Evolutionary conservation across 495 filamentous ascomycete species (phyloP).

Genomic region (Hyaloscypha variabilis): DNA sequence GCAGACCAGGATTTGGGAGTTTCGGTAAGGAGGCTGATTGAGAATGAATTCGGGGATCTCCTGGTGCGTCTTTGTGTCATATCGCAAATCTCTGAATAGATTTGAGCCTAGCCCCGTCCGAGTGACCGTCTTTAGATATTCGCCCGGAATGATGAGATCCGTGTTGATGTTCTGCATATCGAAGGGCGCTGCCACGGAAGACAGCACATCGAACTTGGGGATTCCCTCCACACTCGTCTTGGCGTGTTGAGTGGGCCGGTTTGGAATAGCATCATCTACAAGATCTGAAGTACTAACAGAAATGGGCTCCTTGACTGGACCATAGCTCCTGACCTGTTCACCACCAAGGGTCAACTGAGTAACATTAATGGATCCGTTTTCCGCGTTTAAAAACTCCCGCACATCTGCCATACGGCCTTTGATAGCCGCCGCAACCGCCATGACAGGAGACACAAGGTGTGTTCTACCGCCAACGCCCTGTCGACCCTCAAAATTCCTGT

Average conservation of each 20-base stretch:
- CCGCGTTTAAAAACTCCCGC: slow-evolving; percentile 69
- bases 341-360: too few relatives aligned
- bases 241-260: slow-evolving; percentile 57
- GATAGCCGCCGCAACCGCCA: slow-evolving; percentile 91
- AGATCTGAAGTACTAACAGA: too few relatives aligned
- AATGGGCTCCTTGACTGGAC: too few relatives aligned
- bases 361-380: slow-evolving; percentile 33
- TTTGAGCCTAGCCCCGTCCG: slow-evolving; percentile 89
- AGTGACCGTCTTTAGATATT: slow-evolving; percentile 99
- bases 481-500: slow-evolving; percentile 96
- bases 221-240: too few relatives aligned
- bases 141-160: slow-evolving; percentile 97
- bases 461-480: slow-evolving; percentile 93
- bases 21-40: slow-evolving; percentile 85
- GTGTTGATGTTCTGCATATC: slow-evolving; percentile 92
- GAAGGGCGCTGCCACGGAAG: slow-evolving; percentile 87
- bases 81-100: slow-evolving; percentile 84
- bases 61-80: slow-evolving; percentile 68
- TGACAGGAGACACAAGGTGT: slow-evolving; percentile 97
- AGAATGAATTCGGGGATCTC: slow-evolving; percentile 84
- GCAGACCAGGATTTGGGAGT: slow-evolving; percentile 88
- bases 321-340: too few relatives aligned
- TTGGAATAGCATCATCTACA: too few relatives aligned
- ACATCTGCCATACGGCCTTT: slow-evolving; percentile 91
- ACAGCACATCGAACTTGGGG: slow-evolving; percentile 78